Conservation (phyloP, 192 early-diverging fungal species). For the Linnemannia hyalina region DNA sequence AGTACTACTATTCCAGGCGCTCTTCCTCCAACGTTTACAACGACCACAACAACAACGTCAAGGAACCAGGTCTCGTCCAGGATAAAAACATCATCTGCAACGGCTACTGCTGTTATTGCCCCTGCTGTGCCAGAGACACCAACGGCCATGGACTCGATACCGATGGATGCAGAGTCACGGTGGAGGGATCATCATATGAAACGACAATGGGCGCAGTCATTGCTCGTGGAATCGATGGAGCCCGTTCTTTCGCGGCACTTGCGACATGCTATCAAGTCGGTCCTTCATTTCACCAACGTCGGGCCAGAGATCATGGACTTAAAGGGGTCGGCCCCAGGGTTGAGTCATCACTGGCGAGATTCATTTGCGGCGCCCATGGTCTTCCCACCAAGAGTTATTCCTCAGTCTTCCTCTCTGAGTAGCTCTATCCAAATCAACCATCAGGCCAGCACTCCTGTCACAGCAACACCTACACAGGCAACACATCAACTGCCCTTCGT, state of each 20-base stretch:
- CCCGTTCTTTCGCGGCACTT: conserved; percentile 38
- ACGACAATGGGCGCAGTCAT: conserved; percentile 41
- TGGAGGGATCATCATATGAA: conserved; percentile 50
- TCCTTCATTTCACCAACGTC: conserved; percentile 44
- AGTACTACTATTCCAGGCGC: background rate
- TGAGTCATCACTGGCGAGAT: conserved; percentile 10
- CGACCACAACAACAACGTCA: background rate
- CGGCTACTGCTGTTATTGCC: background rate
- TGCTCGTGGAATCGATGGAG: conserved; percentile 46
- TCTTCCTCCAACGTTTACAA: background rate
- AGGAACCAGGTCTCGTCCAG: background rate
- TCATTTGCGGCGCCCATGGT: conserved; percentile 27
- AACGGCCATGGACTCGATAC: conserved; percentile 18
- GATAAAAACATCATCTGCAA: background rate
- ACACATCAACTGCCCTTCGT: background rate
- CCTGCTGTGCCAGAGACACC: background rate
- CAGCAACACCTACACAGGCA: background rate
- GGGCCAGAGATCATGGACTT: conserved; percentile 54
- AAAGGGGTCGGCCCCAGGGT: conserved; percentile 25
- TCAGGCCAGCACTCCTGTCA: background rate
- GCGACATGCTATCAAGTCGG: conserved; percentile 43
- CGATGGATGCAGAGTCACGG: conserved; percentile 44
- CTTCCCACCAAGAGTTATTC: background rate
- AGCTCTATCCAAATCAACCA: conserved; percentile 3
- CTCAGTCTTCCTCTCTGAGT: background rate